Evolutionary conservation across 192 early-diverging fungal species (phyloP).

Genomic region (Linnemannia zychae): DNA sequence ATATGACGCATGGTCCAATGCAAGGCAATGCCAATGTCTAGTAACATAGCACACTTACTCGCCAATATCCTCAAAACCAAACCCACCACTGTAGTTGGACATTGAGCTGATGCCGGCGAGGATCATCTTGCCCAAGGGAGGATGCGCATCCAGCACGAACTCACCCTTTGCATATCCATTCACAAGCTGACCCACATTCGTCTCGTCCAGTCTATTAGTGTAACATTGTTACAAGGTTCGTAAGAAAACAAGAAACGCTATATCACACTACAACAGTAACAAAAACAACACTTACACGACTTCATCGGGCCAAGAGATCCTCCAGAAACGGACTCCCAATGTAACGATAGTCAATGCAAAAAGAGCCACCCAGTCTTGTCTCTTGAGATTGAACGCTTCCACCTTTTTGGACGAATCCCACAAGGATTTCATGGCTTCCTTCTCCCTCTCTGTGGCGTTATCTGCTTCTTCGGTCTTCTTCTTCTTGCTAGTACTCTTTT

Average conservation of each 20-base stretch:
- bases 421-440: neutral
- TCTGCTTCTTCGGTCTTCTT: neutral
- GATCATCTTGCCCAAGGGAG: slow-evolving; percentile 60
- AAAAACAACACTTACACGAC: slow-evolving; percentile 47
- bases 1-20: neutral
- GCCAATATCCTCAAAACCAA: slow-evolving; percentile 91
- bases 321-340: slow-evolving; percentile 29
- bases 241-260: neutral
- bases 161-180: slow-evolving; percentile 72
- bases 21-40: neutral
- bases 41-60: slow-evolving; percentile 56
- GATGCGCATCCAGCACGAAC: slow-evolving; percentile 67
- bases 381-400: neutral
- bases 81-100: slow-evolving; percentile 87
- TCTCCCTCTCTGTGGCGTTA: neutral
- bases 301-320: slow-evolving; percentile 47
- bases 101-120: slow-evolving; percentile 71
- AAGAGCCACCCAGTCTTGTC: slow-evolving; percentile 13
- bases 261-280: neutral
- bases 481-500: neutral
- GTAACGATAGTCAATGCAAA: slow-evolving; percentile 28
- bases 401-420: neutral
- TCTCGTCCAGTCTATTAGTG: slow-evolving; percentile 72
- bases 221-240: neutral
- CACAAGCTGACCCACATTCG: slow-evolving; percentile 75